Base-by-base conservation (phyloP, 768 basidiomycete genomes). In the Pleurotus sapidus region DNA sequence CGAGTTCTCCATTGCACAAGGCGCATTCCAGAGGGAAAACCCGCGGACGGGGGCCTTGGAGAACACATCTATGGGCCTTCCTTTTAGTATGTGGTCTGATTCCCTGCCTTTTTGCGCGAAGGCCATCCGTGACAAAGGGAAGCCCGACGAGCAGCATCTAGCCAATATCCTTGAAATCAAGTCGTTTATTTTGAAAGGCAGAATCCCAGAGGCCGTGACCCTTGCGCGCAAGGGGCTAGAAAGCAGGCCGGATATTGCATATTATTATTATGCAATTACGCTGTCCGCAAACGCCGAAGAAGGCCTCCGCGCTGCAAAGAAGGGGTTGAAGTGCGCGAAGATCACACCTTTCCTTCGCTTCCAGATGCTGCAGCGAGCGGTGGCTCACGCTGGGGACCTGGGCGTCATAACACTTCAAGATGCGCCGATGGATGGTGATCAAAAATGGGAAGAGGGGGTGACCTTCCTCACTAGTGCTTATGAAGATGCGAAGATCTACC, bases 141-240 rank as follows among this genome's bases (percentile, higher is more conserved):
- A 66, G 11, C 64, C 74, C 0, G 62, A 62, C 4, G 81, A 86
- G 55, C 66, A 60, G 18, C 84, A 87, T 64, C 61, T 74, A 12
- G 87, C 86, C 0, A 85, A 88, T 64, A 82, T 88, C 59, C 66
- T 89, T 27, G 84, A 88, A 30, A 79, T 86, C 71, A 87, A 88
- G 64, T 83, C 68, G 64, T 61, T 66, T 54, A 78, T 87, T 65
- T 77, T 84, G 67, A 75, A 72, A 53, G 68, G 72, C 18, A 77
- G 79, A 25, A 69, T 83, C 30, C 65, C 72, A 3, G 79, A 84
- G 9, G 84, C 85, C 1, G 71, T 79, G 47, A 65, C 64, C 12
- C 62, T 77, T 5, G 84, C 84, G 0, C 72, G 75, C 57, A 72
- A 74, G 38, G 77, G 74, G 1, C 66, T 87, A 37, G 66, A 78